Conservation (phyloP, 2,329 filamentous ascomycete genomes). For the Volutella citrinella region DNA sequence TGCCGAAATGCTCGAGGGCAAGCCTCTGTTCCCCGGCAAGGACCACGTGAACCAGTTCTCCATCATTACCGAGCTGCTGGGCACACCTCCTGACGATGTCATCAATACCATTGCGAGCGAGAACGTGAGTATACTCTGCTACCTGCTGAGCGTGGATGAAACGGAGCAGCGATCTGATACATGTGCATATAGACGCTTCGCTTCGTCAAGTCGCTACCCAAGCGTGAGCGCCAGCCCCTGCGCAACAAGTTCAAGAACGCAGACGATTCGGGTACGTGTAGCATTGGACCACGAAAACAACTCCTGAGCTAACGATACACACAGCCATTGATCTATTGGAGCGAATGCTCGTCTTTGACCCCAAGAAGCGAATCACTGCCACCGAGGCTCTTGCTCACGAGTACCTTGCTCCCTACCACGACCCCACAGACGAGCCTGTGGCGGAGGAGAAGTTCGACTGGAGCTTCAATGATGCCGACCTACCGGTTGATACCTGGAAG, state of each 20-base stretch:
- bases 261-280: conserved; percentile 76
- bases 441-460: conserved; percentile 98
- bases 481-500: conserved; percentile 99
- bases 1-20: conserved; percentile 98
- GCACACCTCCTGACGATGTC: conserved; percentile 95
- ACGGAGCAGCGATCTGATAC: no score
- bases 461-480: conserved; percentile 98
- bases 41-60: conserved; percentile 99
- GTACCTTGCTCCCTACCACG: conserved; percentile 95
- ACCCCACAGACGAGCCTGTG: conserved; percentile 92
- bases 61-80: conserved; percentile 96
- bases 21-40: conserved; percentile 96
- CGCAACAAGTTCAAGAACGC: conserved; percentile 92
- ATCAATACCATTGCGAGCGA: conserved; percentile 98
- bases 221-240: conserved; percentile 86
- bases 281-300: no score
- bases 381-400: conserved; percentile 83
- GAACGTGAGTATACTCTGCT: conserved; percentile 65
- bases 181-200: conserved; percentile 91
- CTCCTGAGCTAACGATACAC: no score
- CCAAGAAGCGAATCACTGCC: conserved; percentile 91
- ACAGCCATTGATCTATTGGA: conserved; percentile 90
- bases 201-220: conserved; percentile 96
- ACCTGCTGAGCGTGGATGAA: no score
- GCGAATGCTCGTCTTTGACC: conserved; percentile 96